A percentile compares a stretch with the other conserved stretches of the same genome.
These are phyloP conservation scores for Volvox reticuliferus DNA, from an alignment of 139 green algal genomes.

Conservation along the genomic window DNA sequence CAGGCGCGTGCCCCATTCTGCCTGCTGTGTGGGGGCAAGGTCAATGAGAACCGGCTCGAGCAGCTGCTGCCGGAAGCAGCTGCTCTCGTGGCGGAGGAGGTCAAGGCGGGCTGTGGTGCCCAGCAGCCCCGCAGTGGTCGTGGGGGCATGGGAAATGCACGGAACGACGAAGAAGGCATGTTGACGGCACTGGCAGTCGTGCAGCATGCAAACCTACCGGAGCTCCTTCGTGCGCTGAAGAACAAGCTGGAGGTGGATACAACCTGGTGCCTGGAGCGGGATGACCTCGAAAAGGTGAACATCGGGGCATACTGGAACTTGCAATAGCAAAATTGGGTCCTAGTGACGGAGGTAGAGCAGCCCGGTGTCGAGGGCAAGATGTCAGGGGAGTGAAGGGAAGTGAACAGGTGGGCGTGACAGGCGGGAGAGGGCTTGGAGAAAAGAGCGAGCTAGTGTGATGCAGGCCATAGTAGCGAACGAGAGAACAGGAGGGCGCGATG, in stretches of 20 bases:
- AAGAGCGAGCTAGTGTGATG: too few species aligned
- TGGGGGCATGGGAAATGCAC: too few species aligned
- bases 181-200: conserved; percentile 19
- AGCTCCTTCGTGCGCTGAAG: conserved; percentile 8
- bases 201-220: background rate
- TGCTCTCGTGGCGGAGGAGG: background rate
- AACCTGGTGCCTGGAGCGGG: conserved; percentile 37
- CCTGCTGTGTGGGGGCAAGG: conserved; percentile 33
- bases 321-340: too few species aligned
- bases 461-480: too few species aligned
- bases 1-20: conserved; percentile 37
- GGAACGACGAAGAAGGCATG: background rate
- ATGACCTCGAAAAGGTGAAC: conserved; percentile 40
- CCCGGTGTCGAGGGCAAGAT: too few species aligned
- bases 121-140: background rate
- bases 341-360: too few species aligned
- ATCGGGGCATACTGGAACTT: too few species aligned
- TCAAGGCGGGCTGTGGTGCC: background rate
- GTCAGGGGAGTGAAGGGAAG: too few species aligned
- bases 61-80: conserved; percentile 13
- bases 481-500: too few species aligned
- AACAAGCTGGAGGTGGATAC: conserved; percentile 29
- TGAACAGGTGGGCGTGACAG: too few species aligned
- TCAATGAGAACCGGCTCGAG: conserved; percentile 2
- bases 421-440: too few species aligned